Percentiles rank a stretch among this genome's conserved stretches.
These are phyloP conservation scores for Wallemia hederae DNA, from an alignment of 1,284 basidiomycete species.

Conservation along the genomic window DNA sequence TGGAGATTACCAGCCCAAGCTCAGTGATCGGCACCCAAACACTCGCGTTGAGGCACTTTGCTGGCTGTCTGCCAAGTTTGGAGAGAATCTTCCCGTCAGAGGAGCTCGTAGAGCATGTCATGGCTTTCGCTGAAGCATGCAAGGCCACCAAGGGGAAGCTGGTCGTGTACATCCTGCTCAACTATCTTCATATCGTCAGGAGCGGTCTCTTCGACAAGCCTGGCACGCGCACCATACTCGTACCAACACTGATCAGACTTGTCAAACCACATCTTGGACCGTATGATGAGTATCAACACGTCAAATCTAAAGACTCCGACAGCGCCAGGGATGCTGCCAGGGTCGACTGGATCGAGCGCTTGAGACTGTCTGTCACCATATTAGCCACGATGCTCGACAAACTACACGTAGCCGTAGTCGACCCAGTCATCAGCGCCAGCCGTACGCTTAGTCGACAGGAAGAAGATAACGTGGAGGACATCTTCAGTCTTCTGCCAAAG, in stretches of 20 bases:
- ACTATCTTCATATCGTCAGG: conserved; percentile 71
- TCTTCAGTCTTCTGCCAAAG: conserved; percentile 60
- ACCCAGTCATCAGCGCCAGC: conserved; percentile 32
- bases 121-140: conserved; percentile 56
- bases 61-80: conserved; percentile 66
- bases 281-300: conserved; percentile 48
- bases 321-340: conserved; percentile 35
- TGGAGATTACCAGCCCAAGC: conserved; percentile 44
- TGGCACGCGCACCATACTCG: conserved; percentile 44
- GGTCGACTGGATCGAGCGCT: conserved; percentile 69
- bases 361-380: conserved; percentile 28
- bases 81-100: conserved; percentile 44
- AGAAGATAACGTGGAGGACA: conserved; percentile 72
- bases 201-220: conserved; percentile 60
- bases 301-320: conserved; percentile 32
- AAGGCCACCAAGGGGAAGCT: conserved; percentile 51
- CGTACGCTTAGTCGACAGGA: conserved; percentile 38
- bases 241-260: conserved; percentile 71
- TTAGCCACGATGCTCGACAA: conserved; percentile 47
- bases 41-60: conserved; percentile 73
- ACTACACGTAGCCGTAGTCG: conserved; percentile 47
- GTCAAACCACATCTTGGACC: conserved; percentile 82
- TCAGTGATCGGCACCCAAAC: conserved; percentile 88
- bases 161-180: conserved; percentile 70
- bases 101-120: conserved; percentile 58